Evolutionary conservation across 2,329 filamentous ascomycete genomes (phyloP).

Genomic region (Colletotrichum sojae): DNA sequence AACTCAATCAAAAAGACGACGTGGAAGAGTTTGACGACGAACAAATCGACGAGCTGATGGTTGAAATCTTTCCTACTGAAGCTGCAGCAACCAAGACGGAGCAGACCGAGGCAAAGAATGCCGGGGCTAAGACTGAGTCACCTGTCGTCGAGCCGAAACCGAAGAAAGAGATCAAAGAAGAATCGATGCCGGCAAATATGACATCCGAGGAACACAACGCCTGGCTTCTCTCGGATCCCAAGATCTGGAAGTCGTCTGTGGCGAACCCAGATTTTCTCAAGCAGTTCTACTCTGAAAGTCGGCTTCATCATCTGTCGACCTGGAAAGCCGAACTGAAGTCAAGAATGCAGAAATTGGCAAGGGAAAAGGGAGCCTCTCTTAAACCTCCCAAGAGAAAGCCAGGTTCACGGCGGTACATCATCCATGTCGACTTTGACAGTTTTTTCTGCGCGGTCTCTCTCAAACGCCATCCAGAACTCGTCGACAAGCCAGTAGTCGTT

Average conservation of each 20-base stretch:
- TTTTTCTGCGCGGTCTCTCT: conserved; percentile 96
- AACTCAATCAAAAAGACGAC: conserved; percentile 25
- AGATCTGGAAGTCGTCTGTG: conserved; percentile 88
- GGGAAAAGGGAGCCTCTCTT: conserved; percentile 70
- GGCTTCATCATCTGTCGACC: conserved; percentile 92
- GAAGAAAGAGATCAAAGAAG: conserved; percentile 8
- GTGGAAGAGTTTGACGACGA: conserved; percentile 40
- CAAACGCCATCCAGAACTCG: conserved; percentile 81
- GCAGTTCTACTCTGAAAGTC: conserved; percentile 95
- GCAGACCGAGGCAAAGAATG: neutral
- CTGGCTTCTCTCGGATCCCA: conserved; percentile 84
- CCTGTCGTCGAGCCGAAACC: neutral
- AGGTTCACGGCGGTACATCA: conserved; percentile 82
- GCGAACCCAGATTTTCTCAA: conserved; percentile 94
- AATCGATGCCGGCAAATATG: conserved; percentile 70
- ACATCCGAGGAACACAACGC: conserved; percentile 96
- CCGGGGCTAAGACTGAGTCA: neutral
- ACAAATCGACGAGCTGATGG: conserved; percentile 36
- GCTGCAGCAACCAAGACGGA: neutral
- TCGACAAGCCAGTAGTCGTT: conserved; percentile 86
- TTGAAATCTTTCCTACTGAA: conserved; percentile 29
- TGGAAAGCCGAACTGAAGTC: conserved; percentile 98
- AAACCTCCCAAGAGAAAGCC: conserved; percentile 66
- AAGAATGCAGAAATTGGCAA: conserved; percentile 84
- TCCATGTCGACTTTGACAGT: conserved; percentile 98